A percentile compares a stretch with the other conserved stretches of the same genome.
phyloP scores from a whole-genome alignment of 1,139 yeast species.

The Magnusiomyces fungicola region DNA sequence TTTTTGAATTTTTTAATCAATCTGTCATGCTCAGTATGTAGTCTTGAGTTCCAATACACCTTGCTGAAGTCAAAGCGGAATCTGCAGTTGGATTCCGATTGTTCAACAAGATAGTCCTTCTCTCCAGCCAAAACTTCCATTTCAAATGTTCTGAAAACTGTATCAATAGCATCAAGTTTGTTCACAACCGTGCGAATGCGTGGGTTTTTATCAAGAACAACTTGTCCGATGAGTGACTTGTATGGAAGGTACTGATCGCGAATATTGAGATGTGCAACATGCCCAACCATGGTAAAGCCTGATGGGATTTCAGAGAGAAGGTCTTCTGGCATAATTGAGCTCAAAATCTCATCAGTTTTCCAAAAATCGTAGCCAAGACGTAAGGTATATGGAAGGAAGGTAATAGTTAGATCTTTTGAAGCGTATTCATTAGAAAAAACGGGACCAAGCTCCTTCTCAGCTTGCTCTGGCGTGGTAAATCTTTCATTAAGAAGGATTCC shows the following conservation, averaged over 20 bases:
- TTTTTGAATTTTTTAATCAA: constrained; percentile 51
- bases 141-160: constrained; percentile 82
- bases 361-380: constrained; percentile 68
- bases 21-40: constrained; percentile 90
- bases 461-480: constrained; percentile 37
- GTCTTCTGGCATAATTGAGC: constrained; percentile 68
- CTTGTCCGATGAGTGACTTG: constrained; percentile 77
- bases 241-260: constrained; percentile 81
- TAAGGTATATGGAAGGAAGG: constrained; percentile 48
- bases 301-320: constrained; percentile 70
- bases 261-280: constrained; percentile 86
- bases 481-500: constrained; percentile 59
- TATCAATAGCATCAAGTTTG: constrained; percentile 79
- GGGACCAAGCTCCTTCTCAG: constrained; percentile 36
- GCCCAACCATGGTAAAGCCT: constrained; percentile 93
- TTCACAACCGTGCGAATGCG: constrained; percentile 88
- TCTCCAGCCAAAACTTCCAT: constrained; percentile 91
- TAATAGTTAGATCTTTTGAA: constrained; percentile 30
- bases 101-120: constrained; percentile 65
- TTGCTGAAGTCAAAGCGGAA: constrained; percentile 85
- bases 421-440: constrained; percentile 39
- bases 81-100: constrained; percentile 77
- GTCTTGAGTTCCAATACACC: constrained; percentile 95
- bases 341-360: constrained; percentile 83
- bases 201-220: constrained; percentile 78